These are phyloP conservation scores for Erodium chrysanthum DNA, from an alignment of 441 rosid genomes.

Conservation along the genomic window DNA sequence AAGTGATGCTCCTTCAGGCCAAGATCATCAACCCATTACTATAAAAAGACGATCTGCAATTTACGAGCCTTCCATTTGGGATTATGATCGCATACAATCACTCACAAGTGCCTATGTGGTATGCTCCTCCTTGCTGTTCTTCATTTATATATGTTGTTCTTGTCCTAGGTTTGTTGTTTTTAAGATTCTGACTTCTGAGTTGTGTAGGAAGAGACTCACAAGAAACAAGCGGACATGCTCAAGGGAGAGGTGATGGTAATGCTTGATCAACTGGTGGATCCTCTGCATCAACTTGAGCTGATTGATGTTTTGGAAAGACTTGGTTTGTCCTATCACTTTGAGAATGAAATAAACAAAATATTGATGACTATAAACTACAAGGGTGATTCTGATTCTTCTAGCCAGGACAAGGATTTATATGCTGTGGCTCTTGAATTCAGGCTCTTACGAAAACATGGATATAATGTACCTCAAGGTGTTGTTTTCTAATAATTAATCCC, in stretches of 20 bases:
- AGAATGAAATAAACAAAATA: background rate
- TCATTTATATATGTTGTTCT: too few relatives aligned
- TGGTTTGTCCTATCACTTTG: background rate
- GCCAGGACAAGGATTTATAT: background rate
- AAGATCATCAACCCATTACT: background rate
- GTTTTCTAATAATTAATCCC: too few relatives aligned
- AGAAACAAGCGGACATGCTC: background rate
- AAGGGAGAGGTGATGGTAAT: background rate
- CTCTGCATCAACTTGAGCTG: background rate
- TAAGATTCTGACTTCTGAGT: too few relatives aligned
- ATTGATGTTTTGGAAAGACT: background rate
- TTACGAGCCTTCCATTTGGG: background rate
- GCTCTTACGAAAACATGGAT: slow-evolving; percentile 13
- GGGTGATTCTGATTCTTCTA: background rate
- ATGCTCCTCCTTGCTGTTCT: background rate
- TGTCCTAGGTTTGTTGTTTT: too few relatives aligned
- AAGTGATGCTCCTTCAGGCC: background rate
- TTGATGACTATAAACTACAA: background rate
- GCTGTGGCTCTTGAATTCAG: background rate
- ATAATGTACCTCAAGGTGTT: slow-evolving; percentile 8
- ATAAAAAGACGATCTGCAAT: background rate
- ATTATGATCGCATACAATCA: background rate
- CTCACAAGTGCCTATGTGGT: background rate
- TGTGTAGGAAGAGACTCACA: background rate
- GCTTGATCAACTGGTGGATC: background rate